These are phyloP conservation scores for Prosopis cineraria DNA, from an alignment of 306 rosid species.

Conservation along the genomic window DNA sequence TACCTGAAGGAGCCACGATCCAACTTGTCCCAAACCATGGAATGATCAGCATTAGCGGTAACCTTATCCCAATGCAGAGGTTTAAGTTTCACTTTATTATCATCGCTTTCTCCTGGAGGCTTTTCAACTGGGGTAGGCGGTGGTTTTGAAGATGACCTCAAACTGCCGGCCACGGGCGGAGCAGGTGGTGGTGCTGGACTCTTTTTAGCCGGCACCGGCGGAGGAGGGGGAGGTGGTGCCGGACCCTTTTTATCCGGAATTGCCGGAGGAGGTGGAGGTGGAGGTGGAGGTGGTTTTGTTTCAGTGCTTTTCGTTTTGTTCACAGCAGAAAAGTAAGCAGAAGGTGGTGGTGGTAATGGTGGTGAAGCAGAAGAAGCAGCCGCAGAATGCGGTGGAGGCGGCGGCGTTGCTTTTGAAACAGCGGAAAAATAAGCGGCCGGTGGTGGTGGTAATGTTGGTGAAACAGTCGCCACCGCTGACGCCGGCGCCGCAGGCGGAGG, in stretches of 20 bases:
- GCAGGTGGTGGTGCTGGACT: conserved; percentile 33
- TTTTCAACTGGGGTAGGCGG: conserved; percentile 44
- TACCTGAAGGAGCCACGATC: conserved; percentile 90
- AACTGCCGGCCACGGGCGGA: conserved; percentile 40
- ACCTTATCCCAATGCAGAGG: conserved; percentile 98
- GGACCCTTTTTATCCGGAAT: conserved; percentile 32
- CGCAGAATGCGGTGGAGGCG: not conserved
- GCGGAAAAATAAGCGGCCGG: conserved; percentile 40
- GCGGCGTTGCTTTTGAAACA: not conserved
- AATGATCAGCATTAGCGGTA: conserved; percentile 73
- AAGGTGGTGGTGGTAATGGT: not conserved
- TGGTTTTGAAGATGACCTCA: conserved; percentile 57
- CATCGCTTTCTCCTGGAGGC: conserved; percentile 39
- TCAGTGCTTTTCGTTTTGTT: conserved; percentile 11
- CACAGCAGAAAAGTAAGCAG: conserved; percentile 40
- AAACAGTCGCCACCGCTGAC: conserved; percentile 24
- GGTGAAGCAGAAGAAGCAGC: not conserved
- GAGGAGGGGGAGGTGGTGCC: conserved; percentile 39
- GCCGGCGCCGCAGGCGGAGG: not conserved
- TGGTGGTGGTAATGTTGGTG: conserved; percentile 29
- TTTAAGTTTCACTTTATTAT: conserved; percentile 70
- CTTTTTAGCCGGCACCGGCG: conserved; percentile 29
- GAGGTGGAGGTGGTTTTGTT: conserved; percentile 26
- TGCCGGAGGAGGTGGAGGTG: conserved; percentile 35
- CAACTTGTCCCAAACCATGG: conserved; percentile 98